These are phyloP conservation scores for Tetracladium maxilliforme DNA, from an alignment of 2,329 filamentous ascomycete species.

Conservation along the genomic window DNA sequence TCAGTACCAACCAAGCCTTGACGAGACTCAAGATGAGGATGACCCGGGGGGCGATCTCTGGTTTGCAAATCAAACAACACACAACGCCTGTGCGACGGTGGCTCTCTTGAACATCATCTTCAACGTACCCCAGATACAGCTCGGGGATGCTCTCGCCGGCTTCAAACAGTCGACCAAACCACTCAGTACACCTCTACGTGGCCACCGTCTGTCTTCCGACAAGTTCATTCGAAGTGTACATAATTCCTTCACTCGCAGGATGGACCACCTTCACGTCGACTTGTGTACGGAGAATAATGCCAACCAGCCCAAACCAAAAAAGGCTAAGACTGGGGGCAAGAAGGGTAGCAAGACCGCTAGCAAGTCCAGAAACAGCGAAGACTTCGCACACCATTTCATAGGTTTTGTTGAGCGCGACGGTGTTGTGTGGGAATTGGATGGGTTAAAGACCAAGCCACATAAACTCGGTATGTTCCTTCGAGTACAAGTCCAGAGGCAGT, in stretches of 20 bases:
- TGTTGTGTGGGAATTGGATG: conserved; percentile 79
- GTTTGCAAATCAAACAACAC: conserved; percentile 87
- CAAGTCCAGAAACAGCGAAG: no score
- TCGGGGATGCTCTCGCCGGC: conserved; percentile 53
- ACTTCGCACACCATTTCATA: conserved; percentile 54
- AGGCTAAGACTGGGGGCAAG: no score
- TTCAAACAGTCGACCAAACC: conserved; percentile 61
- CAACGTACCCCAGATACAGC: conserved; percentile 52
- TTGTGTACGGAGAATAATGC: neutral
- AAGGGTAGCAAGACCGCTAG: no score
- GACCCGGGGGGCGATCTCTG: conserved; percentile 52
- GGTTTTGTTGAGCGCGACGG: conserved; percentile 70
- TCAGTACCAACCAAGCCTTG: conserved; percentile 53
- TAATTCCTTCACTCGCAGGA: conserved; percentile 77
- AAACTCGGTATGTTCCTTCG: conserved; percentile 33
- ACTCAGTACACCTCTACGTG: conserved; percentile 59
- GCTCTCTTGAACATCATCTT: conserved; percentile 88
- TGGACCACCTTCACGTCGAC: conserved; percentile 15
- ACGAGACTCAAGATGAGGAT: no score
- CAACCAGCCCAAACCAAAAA: no score
- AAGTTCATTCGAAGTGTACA: conserved; percentile 67
- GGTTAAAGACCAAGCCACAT: conserved; percentile 58
- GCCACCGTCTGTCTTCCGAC: conserved; percentile 60
- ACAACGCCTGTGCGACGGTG: conserved; percentile 83
- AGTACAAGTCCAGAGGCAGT: conserved; percentile 4